A percentile compares a stretch with the other conserved stretches of the same genome.
Conservation (phyloP, 75 land plant genomes). For the Pinus tabuliformis region DNA sequence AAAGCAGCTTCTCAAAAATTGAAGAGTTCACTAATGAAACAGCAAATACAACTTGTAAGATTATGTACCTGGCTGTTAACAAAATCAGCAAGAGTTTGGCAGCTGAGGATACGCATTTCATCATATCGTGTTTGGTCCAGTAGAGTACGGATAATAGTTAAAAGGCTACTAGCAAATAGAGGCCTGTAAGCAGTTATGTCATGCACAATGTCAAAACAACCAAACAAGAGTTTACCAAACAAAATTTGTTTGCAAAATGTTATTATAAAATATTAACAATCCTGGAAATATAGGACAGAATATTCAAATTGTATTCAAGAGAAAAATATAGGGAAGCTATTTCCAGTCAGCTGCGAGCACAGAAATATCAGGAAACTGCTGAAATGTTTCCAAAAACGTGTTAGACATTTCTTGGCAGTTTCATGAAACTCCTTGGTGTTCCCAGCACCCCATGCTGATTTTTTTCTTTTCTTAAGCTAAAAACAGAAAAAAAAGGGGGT, state of each 20-base stretch:
- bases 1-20: background rate
- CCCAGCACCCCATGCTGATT: too few species aligned
- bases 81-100: slow-evolving; percentile 79
- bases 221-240: background rate
- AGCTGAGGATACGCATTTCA: slow-evolving; percentile 77
- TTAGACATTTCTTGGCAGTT: too few species aligned
- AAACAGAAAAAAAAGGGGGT: too few species aligned
- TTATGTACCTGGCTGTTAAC: slow-evolving; percentile 68
- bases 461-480: too few species aligned
- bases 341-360: too few species aligned
- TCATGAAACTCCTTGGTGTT: too few species aligned
- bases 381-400: too few species aligned
- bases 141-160: slow-evolving; percentile 68
- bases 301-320: too few species aligned
- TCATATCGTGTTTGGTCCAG: slow-evolving; percentile 83
- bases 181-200: slow-evolving; percentile 49
- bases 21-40: background rate
- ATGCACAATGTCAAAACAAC: background rate
- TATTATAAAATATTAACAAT: too few species aligned
- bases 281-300: too few species aligned
- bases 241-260: background rate
- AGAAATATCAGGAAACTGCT: too few species aligned
- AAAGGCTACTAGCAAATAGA: slow-evolving; percentile 76
- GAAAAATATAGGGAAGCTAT: too few species aligned
- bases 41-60: background rate